phyloP scores from a whole-genome alignment of 2,329 filamentous ascomycete genomes.

The Trichoderma atroviride region DNA sequence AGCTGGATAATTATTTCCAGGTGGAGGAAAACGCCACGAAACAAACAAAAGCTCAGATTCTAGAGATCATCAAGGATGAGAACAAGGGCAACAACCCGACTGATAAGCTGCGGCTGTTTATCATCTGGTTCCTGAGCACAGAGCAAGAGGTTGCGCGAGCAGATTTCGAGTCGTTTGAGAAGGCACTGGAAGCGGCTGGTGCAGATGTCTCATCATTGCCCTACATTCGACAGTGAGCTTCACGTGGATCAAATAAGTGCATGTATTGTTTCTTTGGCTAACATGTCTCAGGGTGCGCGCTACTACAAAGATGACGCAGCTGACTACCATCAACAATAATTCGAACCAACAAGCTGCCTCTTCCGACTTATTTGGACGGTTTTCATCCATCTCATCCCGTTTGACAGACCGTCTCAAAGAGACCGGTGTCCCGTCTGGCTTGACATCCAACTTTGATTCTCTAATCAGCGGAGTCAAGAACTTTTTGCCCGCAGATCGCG shows the following conservation, averaged over 20 bases:
- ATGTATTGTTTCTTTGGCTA: conserved; percentile 29
- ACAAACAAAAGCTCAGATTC: conserved; percentile 83
- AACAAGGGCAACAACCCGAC: conserved; percentile 80
- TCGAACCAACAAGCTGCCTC: conserved; percentile 63
- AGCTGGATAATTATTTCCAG: conserved; percentile 95
- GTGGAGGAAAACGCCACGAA: conserved; percentile 91
- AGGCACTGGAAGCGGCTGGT: conserved; percentile 75
- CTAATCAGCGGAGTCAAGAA: conserved; percentile 97
- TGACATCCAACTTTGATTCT: conserved; percentile 83
- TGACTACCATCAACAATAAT: conserved; percentile 83
- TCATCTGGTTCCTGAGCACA: conserved; percentile 96
- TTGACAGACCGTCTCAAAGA: conserved; percentile 94
- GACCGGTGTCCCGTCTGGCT: conserved; percentile 70
- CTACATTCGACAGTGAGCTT: conserved; percentile 78
- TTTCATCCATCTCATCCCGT: conserved; percentile 87
- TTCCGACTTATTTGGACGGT: conserved; percentile 86
- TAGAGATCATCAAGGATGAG: conserved; percentile 80
- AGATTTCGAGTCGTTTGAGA: conserved; percentile 85
- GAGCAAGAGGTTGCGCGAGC: conserved; percentile 82
- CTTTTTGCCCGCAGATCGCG: conserved; percentile 93
- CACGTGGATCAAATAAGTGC: not conserved
- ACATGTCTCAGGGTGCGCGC: conserved; percentile 70
- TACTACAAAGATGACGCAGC: conserved; percentile 97
- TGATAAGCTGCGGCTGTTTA: conserved; percentile 91
- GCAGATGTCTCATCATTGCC: conserved; percentile 76